Evolutionary conservation across 495 filamentous ascomycete species (phyloP).

Genomic region (Trichoderma erinaceum): DNA sequence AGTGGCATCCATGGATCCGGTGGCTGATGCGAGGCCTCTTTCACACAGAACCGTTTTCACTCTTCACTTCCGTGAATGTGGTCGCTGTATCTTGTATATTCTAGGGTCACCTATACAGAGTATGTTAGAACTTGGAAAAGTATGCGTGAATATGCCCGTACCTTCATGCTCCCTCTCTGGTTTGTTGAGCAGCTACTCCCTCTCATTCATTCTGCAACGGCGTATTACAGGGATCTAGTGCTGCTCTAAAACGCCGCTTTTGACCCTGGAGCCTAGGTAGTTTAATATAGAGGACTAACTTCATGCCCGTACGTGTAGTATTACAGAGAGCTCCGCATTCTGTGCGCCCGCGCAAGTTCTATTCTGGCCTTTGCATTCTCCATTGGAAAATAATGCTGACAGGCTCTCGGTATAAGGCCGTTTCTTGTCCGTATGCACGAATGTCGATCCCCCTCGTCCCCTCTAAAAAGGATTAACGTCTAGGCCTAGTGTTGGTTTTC

Average conservation of each 20-base stretch:
- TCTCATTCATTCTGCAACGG: not conserved
- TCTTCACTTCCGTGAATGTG: not conserved
- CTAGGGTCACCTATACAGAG: not conserved
- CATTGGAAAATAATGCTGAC: not conserved
- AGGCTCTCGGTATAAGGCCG: not conserved
- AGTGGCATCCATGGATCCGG: not conserved
- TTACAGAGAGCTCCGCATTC: not conserved
- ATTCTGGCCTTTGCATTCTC: not conserved
- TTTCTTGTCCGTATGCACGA: not conserved
- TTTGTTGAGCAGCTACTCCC: not conserved
- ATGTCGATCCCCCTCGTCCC: not conserved
- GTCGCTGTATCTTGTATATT: not conserved
- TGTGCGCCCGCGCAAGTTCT: not conserved
- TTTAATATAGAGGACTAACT: not conserved
- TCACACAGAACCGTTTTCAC: not conserved
- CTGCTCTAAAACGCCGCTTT: not conserved
- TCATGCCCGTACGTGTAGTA: not conserved
- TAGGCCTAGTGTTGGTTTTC: not conserved
- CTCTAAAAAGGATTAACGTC: not conserved
- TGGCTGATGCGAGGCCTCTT: conserved; percentile 1
- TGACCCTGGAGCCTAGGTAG: not conserved
- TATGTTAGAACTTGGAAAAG: too few relatives aligned
- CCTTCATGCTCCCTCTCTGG: not conserved
- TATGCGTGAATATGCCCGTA: too few relatives aligned
- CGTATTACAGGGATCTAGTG: not conserved